Evolutionary conservation across 176 grass and related monocot species (phyloP).

Genomic region (Lolium rigidum): DNA sequence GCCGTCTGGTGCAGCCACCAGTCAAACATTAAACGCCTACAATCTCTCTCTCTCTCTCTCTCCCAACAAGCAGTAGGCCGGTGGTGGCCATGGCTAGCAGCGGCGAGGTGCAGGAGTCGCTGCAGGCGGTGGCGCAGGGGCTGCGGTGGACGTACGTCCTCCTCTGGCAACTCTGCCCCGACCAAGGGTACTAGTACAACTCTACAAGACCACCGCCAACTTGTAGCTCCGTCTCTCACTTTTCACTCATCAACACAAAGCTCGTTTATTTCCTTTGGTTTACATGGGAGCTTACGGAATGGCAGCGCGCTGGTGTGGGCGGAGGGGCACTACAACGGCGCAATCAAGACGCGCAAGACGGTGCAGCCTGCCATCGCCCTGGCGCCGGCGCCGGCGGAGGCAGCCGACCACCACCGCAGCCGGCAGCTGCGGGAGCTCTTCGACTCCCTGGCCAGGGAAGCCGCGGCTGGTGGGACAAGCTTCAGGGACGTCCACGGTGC

Average conservation of each 20-base stretch:
- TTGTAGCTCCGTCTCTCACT: neutral
- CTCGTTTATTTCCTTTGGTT: neutral
- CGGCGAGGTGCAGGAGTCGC: constrained; percentile 46
- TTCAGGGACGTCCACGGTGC: constrained; percentile 7
- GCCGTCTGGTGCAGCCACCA: constrained; percentile 72
- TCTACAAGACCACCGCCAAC: neutral
- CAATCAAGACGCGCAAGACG: constrained; percentile 90
- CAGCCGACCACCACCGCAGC: constrained; percentile 69
- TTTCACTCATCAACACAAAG: neutral
- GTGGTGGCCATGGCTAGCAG: constrained; percentile 33
- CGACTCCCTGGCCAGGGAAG: constrained; percentile 66
- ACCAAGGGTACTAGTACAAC: constrained; percentile 48
- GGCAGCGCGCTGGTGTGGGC: constrained; percentile 71
- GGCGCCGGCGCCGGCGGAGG: constrained; percentile 39
- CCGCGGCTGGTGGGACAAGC: neutral
- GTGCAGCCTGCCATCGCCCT: constrained; percentile 48
- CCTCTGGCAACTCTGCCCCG: constrained; percentile 79
- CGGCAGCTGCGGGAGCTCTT: constrained; percentile 81
- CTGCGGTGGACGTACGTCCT: constrained; percentile 89
- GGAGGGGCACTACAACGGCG: constrained; percentile 89
- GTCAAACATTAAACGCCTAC: constrained; percentile 56
- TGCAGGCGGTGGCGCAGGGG: constrained; percentile 70
- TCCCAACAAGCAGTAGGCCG: neutral
- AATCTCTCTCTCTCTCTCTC: neutral
- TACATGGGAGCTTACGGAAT: neutral